phyloP scores from a whole-genome alignment of 148 eudicot species.

The Selenicereus undatus region DNA sequence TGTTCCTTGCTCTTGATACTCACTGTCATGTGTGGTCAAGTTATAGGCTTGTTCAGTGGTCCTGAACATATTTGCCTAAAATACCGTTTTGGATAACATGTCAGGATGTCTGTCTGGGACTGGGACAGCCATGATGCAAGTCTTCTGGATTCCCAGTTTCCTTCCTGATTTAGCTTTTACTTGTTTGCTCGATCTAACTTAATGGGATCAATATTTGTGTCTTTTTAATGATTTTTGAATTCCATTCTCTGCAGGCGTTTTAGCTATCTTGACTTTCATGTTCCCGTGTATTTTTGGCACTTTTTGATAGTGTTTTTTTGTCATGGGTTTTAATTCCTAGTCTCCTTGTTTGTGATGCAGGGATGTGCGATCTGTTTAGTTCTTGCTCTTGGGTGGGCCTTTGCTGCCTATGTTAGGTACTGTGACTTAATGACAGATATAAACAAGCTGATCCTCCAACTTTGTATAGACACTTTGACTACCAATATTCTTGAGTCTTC shows the following conservation, averaged over 20 bases:
- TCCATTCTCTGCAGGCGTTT: neutral
- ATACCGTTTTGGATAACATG: neutral
- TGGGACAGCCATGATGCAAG: neutral
- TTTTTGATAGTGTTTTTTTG: neutral
- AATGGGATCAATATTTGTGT: neutral
- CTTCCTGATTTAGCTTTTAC: neutral
- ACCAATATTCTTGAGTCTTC: neutral
- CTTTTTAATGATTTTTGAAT: neutral
- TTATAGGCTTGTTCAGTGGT: neutral
- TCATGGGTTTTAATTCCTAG: neutral
- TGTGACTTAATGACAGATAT: neutral
- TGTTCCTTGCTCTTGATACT: neutral
- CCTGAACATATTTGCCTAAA: neutral
- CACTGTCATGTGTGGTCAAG: neutral
- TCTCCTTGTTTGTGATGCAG: conserved; percentile 37
- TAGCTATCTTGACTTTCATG: neutral
- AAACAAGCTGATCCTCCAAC: neutral
- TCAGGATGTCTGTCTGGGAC: neutral
- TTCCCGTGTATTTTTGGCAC: neutral
- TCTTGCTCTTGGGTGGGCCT: conserved; percentile 82
- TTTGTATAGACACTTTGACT: neutral
- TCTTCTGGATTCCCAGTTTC: neutral
- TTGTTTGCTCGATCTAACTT: neutral
- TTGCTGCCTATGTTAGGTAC: conserved; percentile 88
- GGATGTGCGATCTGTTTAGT: conserved; percentile 70